A percentile compares a stretch with the other conserved stretches of the same genome.
Evolutionary conservation across 208 protist genomes (phyloP).

Genomic region (Blechomonas ayalai): DNA sequence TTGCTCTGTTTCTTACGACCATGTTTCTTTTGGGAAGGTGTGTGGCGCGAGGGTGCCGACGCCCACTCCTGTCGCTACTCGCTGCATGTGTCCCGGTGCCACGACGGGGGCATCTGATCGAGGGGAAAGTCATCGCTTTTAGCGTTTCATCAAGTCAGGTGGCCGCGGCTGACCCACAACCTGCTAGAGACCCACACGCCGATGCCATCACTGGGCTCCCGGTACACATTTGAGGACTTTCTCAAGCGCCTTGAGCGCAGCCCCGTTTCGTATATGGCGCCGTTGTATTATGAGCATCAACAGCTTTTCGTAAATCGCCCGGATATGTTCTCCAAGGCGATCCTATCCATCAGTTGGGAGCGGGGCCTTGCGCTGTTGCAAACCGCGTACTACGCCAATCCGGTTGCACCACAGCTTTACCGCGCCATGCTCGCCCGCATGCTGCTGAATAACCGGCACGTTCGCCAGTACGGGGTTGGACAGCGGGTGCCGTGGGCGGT

Average conservation of each 20-base stretch:
- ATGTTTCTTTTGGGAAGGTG: too few relatives aligned
- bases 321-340: slow-evolving; percentile 63
- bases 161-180: neutral
- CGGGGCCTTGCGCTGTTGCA: slow-evolving; percentile 41
- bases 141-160: too few relatives aligned
- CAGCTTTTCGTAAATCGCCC: slow-evolving; percentile 66
- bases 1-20: too few relatives aligned
- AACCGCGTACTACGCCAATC: slow-evolving; percentile 73
- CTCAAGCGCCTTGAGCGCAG: slow-evolving; percentile 74
- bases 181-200: too few relatives aligned
- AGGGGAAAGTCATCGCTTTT: too few relatives aligned
- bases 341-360: slow-evolving; percentile 67
- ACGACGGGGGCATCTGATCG: too few relatives aligned
- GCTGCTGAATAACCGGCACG: slow-evolving; percentile 70
- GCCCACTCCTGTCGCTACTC: too few relatives aligned
- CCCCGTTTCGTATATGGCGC: slow-evolving; percentile 54
- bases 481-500: slow-evolving; percentile 48
- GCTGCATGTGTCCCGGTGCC: too few relatives aligned
- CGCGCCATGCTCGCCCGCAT: slow-evolving; percentile 69
- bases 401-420: slow-evolving; percentile 43
- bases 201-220: slow-evolving; percentile 44
- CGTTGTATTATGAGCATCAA: slow-evolving; percentile 70
- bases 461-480: slow-evolving; percentile 15
- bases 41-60: too few relatives aligned
- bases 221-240: slow-evolving; percentile 83